phyloP scores from a whole-genome alignment of 129 eudicot genomes.

The Smallanthus sonchifolius region DNA sequence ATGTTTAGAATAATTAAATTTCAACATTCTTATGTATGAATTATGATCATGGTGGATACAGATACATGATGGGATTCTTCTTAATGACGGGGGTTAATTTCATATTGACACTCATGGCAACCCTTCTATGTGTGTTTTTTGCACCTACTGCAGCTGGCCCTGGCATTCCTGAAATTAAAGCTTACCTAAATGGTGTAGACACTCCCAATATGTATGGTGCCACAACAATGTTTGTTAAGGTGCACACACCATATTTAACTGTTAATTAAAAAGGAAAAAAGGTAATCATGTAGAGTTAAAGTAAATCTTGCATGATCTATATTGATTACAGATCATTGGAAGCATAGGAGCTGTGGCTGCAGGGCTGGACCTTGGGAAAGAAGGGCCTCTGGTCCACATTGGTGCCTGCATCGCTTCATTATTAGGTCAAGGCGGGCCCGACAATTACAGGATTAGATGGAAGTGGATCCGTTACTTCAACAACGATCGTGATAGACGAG shows the following conservation, averaged over 20 bases:
- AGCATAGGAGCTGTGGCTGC: conserved; percentile 98
- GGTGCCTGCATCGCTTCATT: conserved; percentile 90
- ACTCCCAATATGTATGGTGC: conserved; percentile 95
- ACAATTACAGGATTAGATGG: conserved; percentile 79
- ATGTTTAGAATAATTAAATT: not conserved
- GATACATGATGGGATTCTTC: conserved; percentile 70
- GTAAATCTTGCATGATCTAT: not conserved
- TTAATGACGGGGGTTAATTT: conserved; percentile 63
- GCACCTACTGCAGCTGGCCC: conserved; percentile 99
- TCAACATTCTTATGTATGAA: conserved; percentile 2
- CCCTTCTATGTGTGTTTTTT: conserved; percentile 61
- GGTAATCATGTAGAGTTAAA: not conserved
- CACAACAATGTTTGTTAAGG: conserved; percentile 80
- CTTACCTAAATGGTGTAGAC: conserved; percentile 91
- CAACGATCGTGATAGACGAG: conserved; percentile 91
- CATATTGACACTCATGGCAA: conserved; percentile 53
- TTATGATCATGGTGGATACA: conserved; percentile 40
- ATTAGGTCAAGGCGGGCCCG: conserved; percentile 95
- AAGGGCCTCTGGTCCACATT: conserved; percentile 94
- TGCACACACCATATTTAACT: conserved; percentile 6
- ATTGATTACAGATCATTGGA: conserved; percentile 68
- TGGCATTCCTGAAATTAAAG: conserved; percentile 96
- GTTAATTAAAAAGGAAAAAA: not conserved
- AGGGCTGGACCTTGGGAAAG: conserved; percentile 89
- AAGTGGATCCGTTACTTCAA: conserved; percentile 91